Percentiles rank a stretch among this genome's conserved stretches.
These are phyloP conservation scores for Exophiala viscosa DNA, from an alignment of 2,329 filamentous ascomycete genomes.

Conservation along the genomic window DNA sequence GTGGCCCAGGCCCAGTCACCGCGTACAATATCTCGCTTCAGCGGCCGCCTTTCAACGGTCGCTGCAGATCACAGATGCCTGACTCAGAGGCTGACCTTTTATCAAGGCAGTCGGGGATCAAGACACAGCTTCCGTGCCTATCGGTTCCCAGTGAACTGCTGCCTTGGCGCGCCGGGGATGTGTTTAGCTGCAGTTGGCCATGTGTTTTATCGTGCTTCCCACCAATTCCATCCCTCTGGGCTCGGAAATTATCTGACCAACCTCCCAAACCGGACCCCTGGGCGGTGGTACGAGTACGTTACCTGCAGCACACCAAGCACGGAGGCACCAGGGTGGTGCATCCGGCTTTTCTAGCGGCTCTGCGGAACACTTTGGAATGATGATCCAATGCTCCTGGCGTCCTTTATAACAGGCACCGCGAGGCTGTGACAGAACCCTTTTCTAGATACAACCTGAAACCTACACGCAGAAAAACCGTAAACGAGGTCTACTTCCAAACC, in stretches of 20 bases:
- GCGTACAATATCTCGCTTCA: too few relatives aligned
- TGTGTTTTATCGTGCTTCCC: slow-evolving; percentile 8
- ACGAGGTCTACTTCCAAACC: too few relatives aligned
- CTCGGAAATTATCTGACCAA: slow-evolving; percentile 23
- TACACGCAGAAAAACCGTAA: too few relatives aligned
- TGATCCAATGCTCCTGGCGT: too few relatives aligned
- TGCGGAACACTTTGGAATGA: not conserved
- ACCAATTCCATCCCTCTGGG: slow-evolving; percentile 11
- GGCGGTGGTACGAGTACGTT: slow-evolving; percentile 3
- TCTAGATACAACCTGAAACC: too few relatives aligned
- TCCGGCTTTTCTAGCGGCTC: slow-evolving; percentile 3
- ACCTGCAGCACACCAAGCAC: not conserved
- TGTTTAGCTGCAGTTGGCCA: slow-evolving; percentile 10
- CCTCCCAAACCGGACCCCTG: not conserved
- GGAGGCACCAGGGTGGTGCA: slow-evolving; percentile 8
- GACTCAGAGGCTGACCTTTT: not conserved
- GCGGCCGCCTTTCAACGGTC: too few relatives aligned
- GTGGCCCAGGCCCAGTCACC: too few relatives aligned
- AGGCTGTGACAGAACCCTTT: too few relatives aligned
- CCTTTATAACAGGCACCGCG: too few relatives aligned
- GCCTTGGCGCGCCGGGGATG: slow-evolving; percentile 7
- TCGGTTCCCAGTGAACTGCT: slow-evolving; percentile 2
- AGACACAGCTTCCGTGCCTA: not conserved
- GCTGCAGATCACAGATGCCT: too few relatives aligned
- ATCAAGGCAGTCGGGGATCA: slow-evolving; percentile 3